Conservation (phyloP, 2,329 filamentous ascomycete species). For the Fusarium lateritium region DNA sequence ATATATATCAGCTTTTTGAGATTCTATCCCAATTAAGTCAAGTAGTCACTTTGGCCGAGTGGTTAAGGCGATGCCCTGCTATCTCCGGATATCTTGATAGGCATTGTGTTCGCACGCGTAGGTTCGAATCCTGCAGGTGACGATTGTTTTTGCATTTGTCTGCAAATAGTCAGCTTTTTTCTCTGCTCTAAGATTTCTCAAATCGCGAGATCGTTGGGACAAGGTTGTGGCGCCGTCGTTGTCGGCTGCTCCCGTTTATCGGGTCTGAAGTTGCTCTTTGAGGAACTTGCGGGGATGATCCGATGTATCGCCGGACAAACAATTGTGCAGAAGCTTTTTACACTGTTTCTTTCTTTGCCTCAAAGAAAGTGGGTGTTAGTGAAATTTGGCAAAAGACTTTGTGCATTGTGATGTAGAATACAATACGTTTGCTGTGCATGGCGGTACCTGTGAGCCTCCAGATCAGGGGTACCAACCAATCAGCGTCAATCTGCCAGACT, state of each 20-base stretch:
- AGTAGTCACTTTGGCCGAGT: constrained; percentile 20
- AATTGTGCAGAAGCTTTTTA: no score
- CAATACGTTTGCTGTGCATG: no score
- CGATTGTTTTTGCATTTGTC: background rate
- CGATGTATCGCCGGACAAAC: no score
- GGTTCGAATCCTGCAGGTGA: constrained; percentile 39
- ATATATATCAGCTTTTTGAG: no score
- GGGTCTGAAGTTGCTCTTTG: background rate
- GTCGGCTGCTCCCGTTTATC: background rate
- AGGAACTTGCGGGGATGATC: background rate
- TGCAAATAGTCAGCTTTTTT: accelerated
- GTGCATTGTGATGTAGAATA: no score
- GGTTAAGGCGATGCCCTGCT: constrained; percentile 40
- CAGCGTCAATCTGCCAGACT: background rate
- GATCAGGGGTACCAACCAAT: background rate
- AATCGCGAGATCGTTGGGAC: no score
- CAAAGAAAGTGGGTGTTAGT: no score
- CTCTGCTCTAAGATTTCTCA: no score
- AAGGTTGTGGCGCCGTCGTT: background rate
- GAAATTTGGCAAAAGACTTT: no score
- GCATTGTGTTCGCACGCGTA: constrained; percentile 39
- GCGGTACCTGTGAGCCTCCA: background rate
- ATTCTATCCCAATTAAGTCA: no score
- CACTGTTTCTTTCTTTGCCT: no score
- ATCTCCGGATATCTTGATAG: constrained; percentile 32